phyloP scores from a whole-genome alignment of 352 stramenopile genomes.

The Globisporangium cystogenes region DNA sequence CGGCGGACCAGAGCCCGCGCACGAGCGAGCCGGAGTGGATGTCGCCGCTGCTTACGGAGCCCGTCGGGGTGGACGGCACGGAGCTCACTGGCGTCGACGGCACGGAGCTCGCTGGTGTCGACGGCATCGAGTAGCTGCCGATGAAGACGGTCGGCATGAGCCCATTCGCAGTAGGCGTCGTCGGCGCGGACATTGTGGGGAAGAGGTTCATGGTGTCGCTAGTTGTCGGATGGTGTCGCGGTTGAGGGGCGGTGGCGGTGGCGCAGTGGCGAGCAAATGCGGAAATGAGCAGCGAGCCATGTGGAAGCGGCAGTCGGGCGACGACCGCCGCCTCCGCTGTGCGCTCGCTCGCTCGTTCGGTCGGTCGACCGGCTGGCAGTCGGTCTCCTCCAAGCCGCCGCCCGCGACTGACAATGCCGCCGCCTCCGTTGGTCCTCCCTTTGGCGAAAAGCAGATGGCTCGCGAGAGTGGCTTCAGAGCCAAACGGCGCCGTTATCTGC shows the following conservation, averaged over 20 bases:
- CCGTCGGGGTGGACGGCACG: slow-evolving; percentile 6
- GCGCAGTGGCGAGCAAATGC: slow-evolving; percentile 4
- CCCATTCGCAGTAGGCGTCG: background rate
- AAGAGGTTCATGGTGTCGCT: slow-evolving; percentile 1
- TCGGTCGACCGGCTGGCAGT: no score
- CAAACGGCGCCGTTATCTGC: background rate
- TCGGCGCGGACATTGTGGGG: background rate
- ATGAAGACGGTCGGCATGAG: background rate
- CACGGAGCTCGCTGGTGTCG: slow-evolving; percentile 4
- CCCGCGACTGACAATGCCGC: background rate
- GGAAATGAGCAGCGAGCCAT: slow-evolving; percentile 8
- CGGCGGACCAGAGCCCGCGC: slow-evolving; percentile 64
- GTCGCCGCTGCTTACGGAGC: slow-evolving; percentile 5
- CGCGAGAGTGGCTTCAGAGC: slow-evolving; percentile 3
- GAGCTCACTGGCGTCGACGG: slow-evolving; percentile 1
- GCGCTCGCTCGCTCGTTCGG: background rate
- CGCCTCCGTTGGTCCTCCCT: slow-evolving; percentile 5
- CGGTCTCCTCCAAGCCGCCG: no score
- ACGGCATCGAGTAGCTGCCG: slow-evolving; percentile 5
- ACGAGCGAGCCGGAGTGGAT: slow-evolving; percentile 30
- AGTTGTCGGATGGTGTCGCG: background rate
- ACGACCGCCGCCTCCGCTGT: background rate
- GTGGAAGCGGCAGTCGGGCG: background rate
- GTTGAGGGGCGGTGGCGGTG: background rate
- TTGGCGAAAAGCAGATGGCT: slow-evolving; percentile 1